Evolutionary conservation across 225 moss, liverwort and hornwort genomes (phyloP), one percentile per base, ranked within the genome.

Genomic region (Sphagnum tenellum): DNA sequence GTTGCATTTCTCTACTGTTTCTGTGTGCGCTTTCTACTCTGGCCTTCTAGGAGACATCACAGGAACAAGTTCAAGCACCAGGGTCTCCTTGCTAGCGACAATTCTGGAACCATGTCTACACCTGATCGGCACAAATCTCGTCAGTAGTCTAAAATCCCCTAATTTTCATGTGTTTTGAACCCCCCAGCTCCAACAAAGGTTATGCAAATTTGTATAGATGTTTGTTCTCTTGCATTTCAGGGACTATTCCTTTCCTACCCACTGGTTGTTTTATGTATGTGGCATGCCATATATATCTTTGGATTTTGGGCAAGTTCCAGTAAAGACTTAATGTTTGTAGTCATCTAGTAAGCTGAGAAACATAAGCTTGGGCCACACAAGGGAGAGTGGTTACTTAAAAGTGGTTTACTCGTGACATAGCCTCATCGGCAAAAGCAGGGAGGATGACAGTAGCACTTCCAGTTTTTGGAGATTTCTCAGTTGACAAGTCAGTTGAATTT

Each of bases 401-500:
- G 29, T 29, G 29, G 29, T 29, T 29, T 29, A 29, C 29, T 29
- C 1, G 29, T 29, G 29, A 29, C 29, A 29, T 29, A 29, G 29
- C 29, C 29, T 29, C 29, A 29, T 29, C 29, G 29, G 29, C 29
- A 29, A 29, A 29, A 29, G 29, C 29, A 29, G 29, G 29, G 29
- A 29, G 29, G 29, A 29, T 29, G 29, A 29, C 29, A 29, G 29
- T 29, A 29, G 29, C 29, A 29, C 29, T 29, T 29, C 29, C 29
- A 29, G 29, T 29, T 29, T 29, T 29, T 29, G 29, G 29, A 10
- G 89, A 92, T 51, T 96, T 83, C 65, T 87, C 76, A 9, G 87
- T 90, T 0, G 86, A 90, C 65, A 96, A 96, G 64, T 96, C 95
- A 2, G 85, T 92, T 58, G 83, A 92, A 48, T 96, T 81, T 12